Conservation (phyloP, 164 flowering plant genomes). For the Macadamia integrifolia region DNA sequence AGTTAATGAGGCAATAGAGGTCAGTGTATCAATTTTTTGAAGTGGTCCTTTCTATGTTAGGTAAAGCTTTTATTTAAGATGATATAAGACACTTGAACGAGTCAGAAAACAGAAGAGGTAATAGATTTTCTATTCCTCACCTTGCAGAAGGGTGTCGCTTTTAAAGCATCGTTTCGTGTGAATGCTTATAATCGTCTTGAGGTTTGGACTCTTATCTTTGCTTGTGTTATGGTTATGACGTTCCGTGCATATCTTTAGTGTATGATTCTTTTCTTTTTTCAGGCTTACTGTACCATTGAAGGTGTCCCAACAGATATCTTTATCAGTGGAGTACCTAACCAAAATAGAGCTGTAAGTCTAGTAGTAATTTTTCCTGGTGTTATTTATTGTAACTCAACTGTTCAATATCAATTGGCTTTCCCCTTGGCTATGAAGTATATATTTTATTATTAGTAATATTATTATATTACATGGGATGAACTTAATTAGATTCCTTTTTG, state of each 20-base stretch:
- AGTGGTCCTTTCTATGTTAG: neutral
- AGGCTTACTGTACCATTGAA: slow-evolving; percentile 94
- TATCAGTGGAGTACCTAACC: slow-evolving; percentile 57
- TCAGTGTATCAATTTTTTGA: slow-evolving; percentile 19
- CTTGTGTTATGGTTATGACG: neutral
- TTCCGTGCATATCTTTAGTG: neutral
- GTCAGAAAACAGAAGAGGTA: neutral
- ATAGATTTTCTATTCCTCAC: slow-evolving; percentile 1
- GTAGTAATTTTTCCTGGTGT: neutral
- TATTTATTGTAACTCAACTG: neutral
- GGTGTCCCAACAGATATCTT: slow-evolving; percentile 83
- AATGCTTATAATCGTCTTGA: slow-evolving; percentile 83
- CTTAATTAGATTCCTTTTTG: too few relatives aligned
- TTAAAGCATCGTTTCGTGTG: slow-evolving; percentile 67
- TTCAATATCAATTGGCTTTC: neutral
- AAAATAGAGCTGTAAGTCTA: slow-evolving; percentile 92
- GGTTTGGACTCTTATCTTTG: slow-evolving; percentile 32
- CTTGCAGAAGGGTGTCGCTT: slow-evolving; percentile 71
- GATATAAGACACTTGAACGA: neutral
- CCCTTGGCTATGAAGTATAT: too few relatives aligned
- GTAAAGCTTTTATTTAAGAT: neutral
- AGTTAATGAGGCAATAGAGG: slow-evolving; percentile 66
- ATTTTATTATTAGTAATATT: too few relatives aligned
- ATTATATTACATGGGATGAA: too few relatives aligned
- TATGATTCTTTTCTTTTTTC: slow-evolving; percentile 11